Base-by-base conservation (phyloP, 139 green algal genomes). In the Zygnema circumcarinatum region DNA sequence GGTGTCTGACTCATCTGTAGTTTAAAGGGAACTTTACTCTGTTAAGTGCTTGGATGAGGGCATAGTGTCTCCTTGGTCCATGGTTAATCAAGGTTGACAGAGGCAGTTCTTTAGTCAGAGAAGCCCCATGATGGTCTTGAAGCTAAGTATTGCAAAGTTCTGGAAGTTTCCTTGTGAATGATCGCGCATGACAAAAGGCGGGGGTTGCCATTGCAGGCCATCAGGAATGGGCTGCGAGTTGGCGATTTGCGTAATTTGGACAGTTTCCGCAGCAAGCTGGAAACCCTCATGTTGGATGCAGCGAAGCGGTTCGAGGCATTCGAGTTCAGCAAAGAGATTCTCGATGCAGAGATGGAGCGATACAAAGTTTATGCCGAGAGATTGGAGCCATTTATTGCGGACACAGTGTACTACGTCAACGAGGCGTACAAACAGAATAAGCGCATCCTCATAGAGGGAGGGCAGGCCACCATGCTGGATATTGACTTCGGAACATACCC, bases 401-500 rank as follows among this genome's bases (percentile, higher is more conserved):
- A 99, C 94, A 98, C 96, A 0, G 94, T 99, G 0, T 35, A 90
- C 42, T 88, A 89, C 67, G 67, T 94, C 69, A 93, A 94, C 79
- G 40, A 93, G 25, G 91, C 87, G 33, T 25, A 67, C 52, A 68
- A 33, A 38, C 69, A 41, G 1, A 94, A 96, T 38, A 95, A 97
- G 92, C 92, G 94, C 54, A 96, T 99, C 67, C 93, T 99, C 75
- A 95, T 99, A 32, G 97, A 99, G 94, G 97, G 97, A 75, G 97
- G 96, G 78, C 98, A 99, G 88, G 97, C 97, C 2, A 99, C 97
- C 36, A 98, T 99, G 96, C 93, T 99, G 31, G 97, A 99, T 91
- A 76, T 99, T 1, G 97, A 99, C 92, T 98, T 98, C 74, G 97
- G 97, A 67, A 99, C 97, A 35, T 99, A 99, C 93, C 97, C 97